Percentiles rank a stretch among this genome's conserved stretches.
phyloP scores from a whole-genome alignment of 805 yeast species.

The Peterozyma toletana region DNA sequence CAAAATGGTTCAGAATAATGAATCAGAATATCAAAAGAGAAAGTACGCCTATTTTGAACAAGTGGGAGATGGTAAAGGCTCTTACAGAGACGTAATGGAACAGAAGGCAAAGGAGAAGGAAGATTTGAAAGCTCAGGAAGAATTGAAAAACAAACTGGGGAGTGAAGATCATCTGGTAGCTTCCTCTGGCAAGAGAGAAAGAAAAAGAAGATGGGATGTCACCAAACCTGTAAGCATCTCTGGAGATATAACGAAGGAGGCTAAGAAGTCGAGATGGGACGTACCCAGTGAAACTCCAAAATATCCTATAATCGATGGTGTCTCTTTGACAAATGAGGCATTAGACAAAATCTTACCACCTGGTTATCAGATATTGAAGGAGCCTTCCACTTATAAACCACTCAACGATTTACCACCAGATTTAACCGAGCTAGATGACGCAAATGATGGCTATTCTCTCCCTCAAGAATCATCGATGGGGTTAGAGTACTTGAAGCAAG shows the following conservation, averaged over 20 bases:
- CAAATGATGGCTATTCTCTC: conserved; percentile 34
- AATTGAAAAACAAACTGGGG: conserved; percentile 7
- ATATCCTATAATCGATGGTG: conserved; percentile 22
- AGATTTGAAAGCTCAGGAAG: conserved; percentile 12
- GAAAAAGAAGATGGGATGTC: conserved; percentile 40
- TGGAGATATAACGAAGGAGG: conserved; percentile 16
- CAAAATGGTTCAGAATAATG: conserved; percentile 26
- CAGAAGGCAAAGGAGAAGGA: conserved; percentile 14
- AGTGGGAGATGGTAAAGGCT: conserved; percentile 11
- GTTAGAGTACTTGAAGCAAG: conserved; percentile 22
- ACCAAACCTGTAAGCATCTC: conserved; percentile 17
- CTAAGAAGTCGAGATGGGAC: conserved; percentile 22
- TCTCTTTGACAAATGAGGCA: conserved; percentile 35
- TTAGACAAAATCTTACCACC: conserved; percentile 44
- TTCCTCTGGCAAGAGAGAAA: conserved; percentile 8
- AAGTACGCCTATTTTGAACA: conserved; percentile 13
- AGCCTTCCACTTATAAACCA: conserved; percentile 39
- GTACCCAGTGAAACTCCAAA: conserved; percentile 3
- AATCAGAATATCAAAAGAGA: conserved; percentile 41
- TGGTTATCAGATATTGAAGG: conserved; percentile 37
- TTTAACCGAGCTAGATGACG: conserved; percentile 16
- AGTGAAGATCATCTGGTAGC: conserved; percentile 6
- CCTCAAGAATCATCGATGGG: conserved; percentile 38
- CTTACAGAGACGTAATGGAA: conserved; percentile 36
- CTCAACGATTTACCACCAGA: conserved; percentile 27